Evolutionary conservation across 495 filamentous ascomycete species (phyloP).

Genomic region (Aspergillus avenaceus): DNA sequence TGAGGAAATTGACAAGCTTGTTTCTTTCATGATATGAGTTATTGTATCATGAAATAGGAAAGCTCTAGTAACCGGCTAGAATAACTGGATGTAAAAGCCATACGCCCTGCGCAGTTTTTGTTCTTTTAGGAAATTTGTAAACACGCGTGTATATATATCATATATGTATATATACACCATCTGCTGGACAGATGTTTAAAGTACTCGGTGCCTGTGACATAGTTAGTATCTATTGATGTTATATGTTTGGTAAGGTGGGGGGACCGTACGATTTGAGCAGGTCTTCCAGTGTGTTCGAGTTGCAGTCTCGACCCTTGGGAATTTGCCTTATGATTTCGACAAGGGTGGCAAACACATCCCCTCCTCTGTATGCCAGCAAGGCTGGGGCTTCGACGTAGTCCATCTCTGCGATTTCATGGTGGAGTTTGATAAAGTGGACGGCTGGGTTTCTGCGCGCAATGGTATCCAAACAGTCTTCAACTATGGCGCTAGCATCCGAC

Average conservation of each 20-base stretch:
- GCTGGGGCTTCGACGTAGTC: slow-evolving; percentile 85
- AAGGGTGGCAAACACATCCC: slow-evolving; percentile 86
- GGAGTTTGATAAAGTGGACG: slow-evolving; percentile 84
- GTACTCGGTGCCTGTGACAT: slow-evolving; percentile 25
- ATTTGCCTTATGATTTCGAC: slow-evolving; percentile 85
- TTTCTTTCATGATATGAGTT: too few species aligned
- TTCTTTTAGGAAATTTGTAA: too few species aligned
- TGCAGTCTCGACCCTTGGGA: slow-evolving; percentile 60
- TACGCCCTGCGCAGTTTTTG: neutral
- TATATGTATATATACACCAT: too few species aligned
- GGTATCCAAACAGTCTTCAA: slow-evolving; percentile 70
- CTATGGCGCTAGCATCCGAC: slow-evolving; percentile 68
- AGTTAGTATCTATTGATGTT: neutral
- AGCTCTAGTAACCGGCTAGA: neutral
- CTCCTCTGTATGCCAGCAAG: slow-evolving; percentile 80
- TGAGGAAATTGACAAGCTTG: neutral
- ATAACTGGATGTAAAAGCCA: too few species aligned
- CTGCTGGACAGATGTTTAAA: slow-evolving; percentile 14
- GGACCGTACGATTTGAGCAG: slow-evolving; percentile 54
- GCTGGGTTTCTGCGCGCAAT: slow-evolving; percentile 65
- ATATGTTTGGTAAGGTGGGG: neutral
- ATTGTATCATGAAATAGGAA: neutral
- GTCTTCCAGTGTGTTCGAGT: slow-evolving; percentile 54
- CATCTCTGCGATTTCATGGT: slow-evolving; percentile 93
- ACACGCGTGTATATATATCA: too few species aligned